These are phyloP conservation scores for Cordyceps cateniannulata DNA, from an alignment of 2,329 filamentous ascomycete species.

Conservation along the genomic window DNA sequence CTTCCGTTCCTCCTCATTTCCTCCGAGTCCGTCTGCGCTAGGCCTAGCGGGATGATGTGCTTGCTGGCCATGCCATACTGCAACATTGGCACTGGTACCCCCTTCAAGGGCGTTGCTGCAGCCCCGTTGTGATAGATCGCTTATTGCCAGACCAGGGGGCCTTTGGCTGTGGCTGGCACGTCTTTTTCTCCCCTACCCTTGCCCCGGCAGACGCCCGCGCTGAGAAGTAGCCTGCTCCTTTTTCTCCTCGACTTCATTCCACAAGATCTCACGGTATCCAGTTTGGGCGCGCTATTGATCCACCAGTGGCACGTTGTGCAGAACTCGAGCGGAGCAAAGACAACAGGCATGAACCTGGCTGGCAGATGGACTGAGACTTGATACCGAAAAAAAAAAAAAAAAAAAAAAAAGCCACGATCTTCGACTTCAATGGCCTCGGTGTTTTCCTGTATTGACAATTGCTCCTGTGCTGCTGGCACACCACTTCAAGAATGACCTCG, in stretches of 20 bases:
- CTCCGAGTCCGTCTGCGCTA: background rate
- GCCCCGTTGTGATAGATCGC: conserved; percentile 10
- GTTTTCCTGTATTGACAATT: background rate
- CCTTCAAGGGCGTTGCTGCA: background rate
- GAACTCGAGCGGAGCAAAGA: background rate
- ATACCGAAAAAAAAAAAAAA: background rate
- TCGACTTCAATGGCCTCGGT: background rate
- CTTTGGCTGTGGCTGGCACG: background rate
- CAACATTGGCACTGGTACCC: background rate
- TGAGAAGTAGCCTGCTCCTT: background rate
- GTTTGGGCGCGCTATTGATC: background rate
- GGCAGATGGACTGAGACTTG: background rate
- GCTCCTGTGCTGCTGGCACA: background rate
- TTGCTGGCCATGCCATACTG: background rate
- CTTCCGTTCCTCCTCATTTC: background rate
- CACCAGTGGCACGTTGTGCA: conserved; percentile 1
- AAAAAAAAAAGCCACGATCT: background rate
- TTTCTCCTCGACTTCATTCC: background rate
- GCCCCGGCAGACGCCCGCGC: background rate
- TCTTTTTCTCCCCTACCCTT: background rate
- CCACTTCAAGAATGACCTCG: background rate
- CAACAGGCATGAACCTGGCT: background rate
- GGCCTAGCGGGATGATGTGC: conserved; percentile 3
- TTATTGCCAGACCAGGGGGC: conserved; percentile 4
- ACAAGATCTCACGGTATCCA: background rate